Percentiles rank a stretch among this genome's conserved stretches.
These are phyloP conservation scores for Cercophora sp. DNA, from an alignment of 495 filamentous ascomycete genomes.

Conservation along the genomic window DNA sequence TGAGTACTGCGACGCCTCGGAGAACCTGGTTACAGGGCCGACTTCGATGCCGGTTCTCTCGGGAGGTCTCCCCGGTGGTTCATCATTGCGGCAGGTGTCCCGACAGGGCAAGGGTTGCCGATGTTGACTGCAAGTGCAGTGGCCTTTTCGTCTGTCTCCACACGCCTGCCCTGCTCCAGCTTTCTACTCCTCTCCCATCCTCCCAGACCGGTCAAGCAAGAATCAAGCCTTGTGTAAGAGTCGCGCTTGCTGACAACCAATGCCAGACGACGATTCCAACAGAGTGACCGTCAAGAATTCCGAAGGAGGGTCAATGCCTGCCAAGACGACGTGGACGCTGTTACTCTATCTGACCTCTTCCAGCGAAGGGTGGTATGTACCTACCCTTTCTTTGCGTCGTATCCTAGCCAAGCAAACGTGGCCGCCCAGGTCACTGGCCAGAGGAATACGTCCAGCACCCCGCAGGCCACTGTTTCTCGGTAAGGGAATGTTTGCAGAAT, in stretches of 20 bases:
- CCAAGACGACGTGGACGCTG: slow-evolving; percentile 87
- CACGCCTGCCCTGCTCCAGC: neutral
- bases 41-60: neutral
- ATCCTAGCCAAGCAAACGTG: neutral
- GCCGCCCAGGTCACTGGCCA: too few species aligned
- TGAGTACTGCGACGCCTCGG: neutral
- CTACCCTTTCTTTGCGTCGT: neutral
- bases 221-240: too few species aligned
- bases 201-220: neutral
- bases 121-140: too few species aligned
- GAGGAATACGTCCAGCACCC: too few species aligned
- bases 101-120: too few species aligned
- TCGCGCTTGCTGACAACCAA: neutral
- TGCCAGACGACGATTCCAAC: slow-evolving; percentile 75
- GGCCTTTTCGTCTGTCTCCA: too few species aligned
- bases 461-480: too few species aligned
- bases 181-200: neutral
- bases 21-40: neutral
- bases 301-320: slow-evolving; percentile 34
- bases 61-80: neutral
- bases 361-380: slow-evolving; percentile 32
- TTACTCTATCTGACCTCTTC: slow-evolving; percentile 78
- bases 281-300: slow-evolving; percentile 49
- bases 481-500: too few species aligned
- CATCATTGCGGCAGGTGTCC: too few species aligned